Evolutionary conservation across 148 eudicot species (phyloP), one percentile per base, ranked within the genome.

Genomic region (Rhododendron henanense): DNA sequence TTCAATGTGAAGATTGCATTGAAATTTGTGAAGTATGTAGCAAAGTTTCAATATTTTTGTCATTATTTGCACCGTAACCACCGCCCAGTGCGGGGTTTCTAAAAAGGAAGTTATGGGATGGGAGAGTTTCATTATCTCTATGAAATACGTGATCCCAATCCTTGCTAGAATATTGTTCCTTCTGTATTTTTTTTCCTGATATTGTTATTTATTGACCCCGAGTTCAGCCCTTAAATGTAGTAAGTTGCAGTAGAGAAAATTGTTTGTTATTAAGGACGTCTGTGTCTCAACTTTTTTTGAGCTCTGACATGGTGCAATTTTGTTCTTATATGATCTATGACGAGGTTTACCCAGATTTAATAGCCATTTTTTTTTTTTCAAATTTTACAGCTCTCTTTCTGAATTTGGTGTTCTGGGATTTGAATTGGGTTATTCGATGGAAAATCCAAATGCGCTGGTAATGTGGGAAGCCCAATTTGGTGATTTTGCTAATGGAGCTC

Each of bases 381-480:
- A 45, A 74, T 84, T 77, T n/a, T 91, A 85, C 99, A 96, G 99
- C 93, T 96, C 99, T 74, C 95, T 96, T 81, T 95, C 99, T 18
- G 99, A 96, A 90, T 96, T 95, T 90, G 99, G 93, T 90, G 98
- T 96, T 83, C 91, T 96, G 85, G 99, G 99, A 85, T 96, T 96
- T 88, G 99, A 96, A 92, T 85, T 96, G 92, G 99, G 99, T 88
- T 96, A 96, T 83, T 94, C 99, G 15, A 95, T 96, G 98, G 99
- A 96, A 89, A 96, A 95, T 86, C 99, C 99, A 81, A 96, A 96
- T 90, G 90, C 99, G 21, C 89, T 96, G 92, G 98, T 96, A 48
- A 78, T 96, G 51, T 96, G 99, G 99, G 99, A 96, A 92, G 99
- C 99, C 85, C 99, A 96, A 79, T 96, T 95, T 92, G 99, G 99